Conservation (phyloP, 2,329 filamentous ascomycete species). For the Fusarium pseudocircinatum region DNA sequence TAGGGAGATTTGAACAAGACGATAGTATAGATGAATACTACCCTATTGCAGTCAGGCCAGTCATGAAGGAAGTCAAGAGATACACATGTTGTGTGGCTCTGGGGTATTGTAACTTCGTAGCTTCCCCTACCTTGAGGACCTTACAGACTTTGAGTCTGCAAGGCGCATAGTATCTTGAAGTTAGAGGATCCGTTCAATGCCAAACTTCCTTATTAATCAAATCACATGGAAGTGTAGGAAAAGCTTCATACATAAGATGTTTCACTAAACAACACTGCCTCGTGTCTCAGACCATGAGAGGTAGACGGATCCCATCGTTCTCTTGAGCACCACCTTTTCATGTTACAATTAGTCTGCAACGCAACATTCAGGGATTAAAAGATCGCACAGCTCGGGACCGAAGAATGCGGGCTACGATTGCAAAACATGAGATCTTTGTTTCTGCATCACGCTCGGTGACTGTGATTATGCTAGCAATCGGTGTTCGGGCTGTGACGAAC, state of each 20-base stretch:
- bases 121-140: background rate
- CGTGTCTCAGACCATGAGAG: slow-evolving; percentile 7
- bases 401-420: background rate
- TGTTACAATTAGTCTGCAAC: background rate
- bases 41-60: background rate
- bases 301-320: background rate
- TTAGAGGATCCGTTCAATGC: background rate
- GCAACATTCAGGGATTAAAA: background rate
- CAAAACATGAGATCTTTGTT: background rate
- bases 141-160: background rate
- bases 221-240: background rate
- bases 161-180: background rate
- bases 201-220: background rate
- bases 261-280: slow-evolving; percentile 22
- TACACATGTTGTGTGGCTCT: background rate
- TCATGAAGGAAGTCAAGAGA: background rate
- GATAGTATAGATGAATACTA: background rate
- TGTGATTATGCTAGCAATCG: background rate
- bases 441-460: background rate
- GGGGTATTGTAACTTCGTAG: background rate
- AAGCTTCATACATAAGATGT: slow-evolving; percentile 4
- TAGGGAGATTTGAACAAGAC: background rate
- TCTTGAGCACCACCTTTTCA: background rate
- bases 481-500: background rate
- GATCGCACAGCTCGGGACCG: background rate